These are phyloP conservation scores for Phlyctochytrium bullatum DNA, from an alignment of 192 early-diverging fungal genomes.

Conservation along the genomic window DNA sequence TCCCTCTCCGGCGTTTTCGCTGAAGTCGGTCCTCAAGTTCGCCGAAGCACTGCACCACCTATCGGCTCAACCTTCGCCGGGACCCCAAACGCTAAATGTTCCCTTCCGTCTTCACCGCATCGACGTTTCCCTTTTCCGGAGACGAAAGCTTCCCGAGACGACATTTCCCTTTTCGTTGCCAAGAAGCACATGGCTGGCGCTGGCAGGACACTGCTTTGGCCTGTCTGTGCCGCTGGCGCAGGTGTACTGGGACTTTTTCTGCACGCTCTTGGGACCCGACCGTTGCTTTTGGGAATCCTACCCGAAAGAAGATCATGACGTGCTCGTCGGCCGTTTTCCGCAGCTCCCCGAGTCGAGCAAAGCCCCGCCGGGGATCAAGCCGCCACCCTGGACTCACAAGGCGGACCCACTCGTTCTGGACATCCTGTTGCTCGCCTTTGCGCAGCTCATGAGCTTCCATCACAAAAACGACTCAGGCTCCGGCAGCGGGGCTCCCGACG, in stretches of 20 bases:
- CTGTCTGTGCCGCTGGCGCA: not conserved
- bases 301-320: not conserved
- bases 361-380: too few species aligned
- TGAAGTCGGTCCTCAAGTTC: not conserved
- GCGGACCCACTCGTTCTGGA: not conserved
- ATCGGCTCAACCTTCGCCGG: too few species aligned
- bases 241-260: not conserved
- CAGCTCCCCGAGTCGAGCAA: too few species aligned
- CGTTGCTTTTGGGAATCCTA: not conserved
- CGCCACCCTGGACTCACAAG: not conserved
- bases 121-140: too few species aligned
- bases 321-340: too few species aligned
- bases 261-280: not conserved
- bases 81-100: too few species aligned
- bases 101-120: too few species aligned
- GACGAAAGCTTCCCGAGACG: too few species aligned
- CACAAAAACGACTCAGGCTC: too few species aligned
- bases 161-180: not conserved
- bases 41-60: not conserved
- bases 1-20: too few species aligned
- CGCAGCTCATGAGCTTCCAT: not conserved
- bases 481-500: too few species aligned
- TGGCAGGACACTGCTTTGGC: not conserved
- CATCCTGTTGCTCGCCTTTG: not conserved
- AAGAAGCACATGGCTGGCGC: not conserved